phyloP scores from a whole-genome alignment of 495 filamentous ascomycete genomes.

The Penicillium bialowiezense region DNA sequence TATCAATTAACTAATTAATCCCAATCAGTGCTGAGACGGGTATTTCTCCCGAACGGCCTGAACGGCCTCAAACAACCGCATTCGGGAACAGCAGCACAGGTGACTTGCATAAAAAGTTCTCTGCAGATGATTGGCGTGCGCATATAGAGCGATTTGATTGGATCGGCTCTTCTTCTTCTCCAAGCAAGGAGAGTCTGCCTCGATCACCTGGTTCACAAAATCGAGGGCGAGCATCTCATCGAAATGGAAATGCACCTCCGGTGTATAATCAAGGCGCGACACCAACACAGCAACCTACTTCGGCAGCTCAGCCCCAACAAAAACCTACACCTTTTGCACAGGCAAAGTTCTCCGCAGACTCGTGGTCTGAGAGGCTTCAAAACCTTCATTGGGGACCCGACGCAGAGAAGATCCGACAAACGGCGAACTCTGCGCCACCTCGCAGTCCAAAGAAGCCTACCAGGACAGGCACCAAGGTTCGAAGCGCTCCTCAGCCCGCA shows the following conservation, averaged over 20 bases:
- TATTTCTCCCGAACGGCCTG: too few relatives aligned
- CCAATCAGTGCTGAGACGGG: constrained; percentile 2
- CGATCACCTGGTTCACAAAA: constrained; percentile 31
- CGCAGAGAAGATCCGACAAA: constrained; percentile 25
- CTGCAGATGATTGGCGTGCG: constrained; percentile 56
- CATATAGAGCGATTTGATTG: constrained; percentile 51
- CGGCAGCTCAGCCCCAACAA: constrained; percentile 11
- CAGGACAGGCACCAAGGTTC: constrained; percentile 24
- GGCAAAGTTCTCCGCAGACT: constrained; percentile 58
- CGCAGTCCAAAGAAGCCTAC: constrained; percentile 38
- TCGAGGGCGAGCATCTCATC: constrained; percentile 27
- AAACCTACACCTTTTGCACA: constrained; percentile 34
- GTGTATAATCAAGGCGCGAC: constrained; percentile 9
- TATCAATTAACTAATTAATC: neutral
- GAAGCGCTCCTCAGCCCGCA: constrained; percentile 31
- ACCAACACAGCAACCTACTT: neutral
- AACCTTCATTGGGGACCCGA: constrained; percentile 52
- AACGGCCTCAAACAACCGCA: constrained; percentile 10
- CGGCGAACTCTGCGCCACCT: constrained; percentile 25
- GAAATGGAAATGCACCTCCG: constrained; percentile 17
- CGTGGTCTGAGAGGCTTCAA: constrained; percentile 65
- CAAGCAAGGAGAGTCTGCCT: constrained; percentile 27
- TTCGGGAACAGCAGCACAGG: constrained; percentile 60
- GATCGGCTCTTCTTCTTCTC: constrained; percentile 40
- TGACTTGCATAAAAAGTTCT: constrained; percentile 74